Evolutionary conservation across 768 basidiomycete genomes (phyloP).

Genomic region (Collybia mongolica): DNA sequence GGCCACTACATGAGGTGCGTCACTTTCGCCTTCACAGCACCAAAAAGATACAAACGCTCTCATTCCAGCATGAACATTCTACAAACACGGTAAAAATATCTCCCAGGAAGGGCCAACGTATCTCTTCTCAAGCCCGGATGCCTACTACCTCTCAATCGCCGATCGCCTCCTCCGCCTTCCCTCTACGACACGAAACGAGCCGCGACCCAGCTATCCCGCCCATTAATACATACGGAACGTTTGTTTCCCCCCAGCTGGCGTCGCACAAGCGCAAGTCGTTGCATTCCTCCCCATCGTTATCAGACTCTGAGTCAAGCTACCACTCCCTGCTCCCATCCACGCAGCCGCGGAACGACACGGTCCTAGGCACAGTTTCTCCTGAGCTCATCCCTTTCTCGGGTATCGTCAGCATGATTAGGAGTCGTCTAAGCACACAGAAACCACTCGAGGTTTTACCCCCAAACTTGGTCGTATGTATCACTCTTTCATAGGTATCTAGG

Average conservation of each 20-base stretch:
- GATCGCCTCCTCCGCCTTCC: constrained; percentile 1
- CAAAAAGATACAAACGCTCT: background rate
- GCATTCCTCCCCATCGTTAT: constrained; percentile 18
- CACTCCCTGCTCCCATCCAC: constrained; percentile 41
- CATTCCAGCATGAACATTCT: constrained; percentile 31
- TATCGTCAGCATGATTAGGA: constrained; percentile 20
- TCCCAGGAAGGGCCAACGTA: constrained; percentile 25
- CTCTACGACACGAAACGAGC: background rate
- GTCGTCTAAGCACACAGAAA: constrained; percentile 14
- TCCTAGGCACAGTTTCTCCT: constrained; percentile 28
- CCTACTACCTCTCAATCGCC: constrained; percentile 12
- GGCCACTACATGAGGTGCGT: constrained; percentile 54
- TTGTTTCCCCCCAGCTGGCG: constrained; percentile 22
- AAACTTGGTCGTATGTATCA: constrained; percentile 7
- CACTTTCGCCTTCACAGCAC: background rate
- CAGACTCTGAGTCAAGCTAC: constrained; percentile 22
- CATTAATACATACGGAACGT: constrained; percentile 52
- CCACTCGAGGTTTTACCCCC: constrained; percentile 17
- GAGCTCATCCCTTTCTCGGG: constrained; percentile 42
- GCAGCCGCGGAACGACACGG: constrained; percentile 20
- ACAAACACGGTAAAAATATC: constrained; percentile 14
- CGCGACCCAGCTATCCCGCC: constrained; percentile 41
- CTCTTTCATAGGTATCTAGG: background rate
- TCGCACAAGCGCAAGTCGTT: constrained; percentile 13
- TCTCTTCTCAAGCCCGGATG: constrained; percentile 21